A percentile compares a stretch with the other conserved stretches of the same genome.
Conservation (phyloP, 2,329 filamentous ascomycete genomes). For the Leptosphaerulina australis region DNA sequence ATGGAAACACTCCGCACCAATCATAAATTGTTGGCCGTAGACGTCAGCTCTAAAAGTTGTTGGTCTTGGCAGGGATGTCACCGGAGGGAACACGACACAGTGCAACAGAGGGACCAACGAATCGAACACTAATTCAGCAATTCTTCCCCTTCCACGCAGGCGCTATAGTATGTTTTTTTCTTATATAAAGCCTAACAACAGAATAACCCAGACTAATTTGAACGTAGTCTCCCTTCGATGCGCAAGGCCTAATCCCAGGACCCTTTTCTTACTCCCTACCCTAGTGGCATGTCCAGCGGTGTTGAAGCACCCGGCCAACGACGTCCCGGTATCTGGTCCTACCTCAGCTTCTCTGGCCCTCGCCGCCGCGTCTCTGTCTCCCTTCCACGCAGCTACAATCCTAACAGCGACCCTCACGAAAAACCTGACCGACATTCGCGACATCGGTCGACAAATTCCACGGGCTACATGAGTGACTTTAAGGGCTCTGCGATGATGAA, state of each 20-base stretch:
- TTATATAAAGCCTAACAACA: slow-evolving; percentile 8
- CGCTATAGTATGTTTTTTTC: slow-evolving; percentile 21
- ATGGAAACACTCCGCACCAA: slow-evolving; percentile 10
- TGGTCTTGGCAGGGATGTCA: slow-evolving; percentile 30
- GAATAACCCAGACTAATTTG: slow-evolving; percentile 19
- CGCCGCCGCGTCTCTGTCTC: slow-evolving; percentile 60
- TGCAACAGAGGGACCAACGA: slow-evolving; percentile 24
- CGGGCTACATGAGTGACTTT: slow-evolving; percentile 52
- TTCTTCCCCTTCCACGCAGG: slow-evolving; percentile 4
- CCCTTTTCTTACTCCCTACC: slow-evolving; percentile 33
- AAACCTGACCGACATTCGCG: slow-evolving; percentile 53
- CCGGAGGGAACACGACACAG: slow-evolving; percentile 28
- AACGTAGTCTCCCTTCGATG: slow-evolving; percentile 29
- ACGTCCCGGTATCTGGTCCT: slow-evolving; percentile 60
- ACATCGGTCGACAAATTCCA: slow-evolving; percentile 43
- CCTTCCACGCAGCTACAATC: slow-evolving; percentile 51
- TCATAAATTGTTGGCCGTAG: slow-evolving; percentile 4
- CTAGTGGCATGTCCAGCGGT: slow-evolving; percentile 60
- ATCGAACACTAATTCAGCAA: slow-evolving; percentile 17
- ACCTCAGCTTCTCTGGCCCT: slow-evolving; percentile 57
- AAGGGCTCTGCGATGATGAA: slow-evolving; percentile 62
- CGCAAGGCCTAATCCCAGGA: slow-evolving; percentile 26
- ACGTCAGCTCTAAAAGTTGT: slow-evolving; percentile 16
- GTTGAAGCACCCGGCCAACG: slow-evolving; percentile 54
- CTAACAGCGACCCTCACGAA: slow-evolving; percentile 51